Evolutionary conservation across 441 rosid species (phyloP), one percentile per base, ranked within the genome.

Genomic region (Pelargonium citronellum): DNA sequence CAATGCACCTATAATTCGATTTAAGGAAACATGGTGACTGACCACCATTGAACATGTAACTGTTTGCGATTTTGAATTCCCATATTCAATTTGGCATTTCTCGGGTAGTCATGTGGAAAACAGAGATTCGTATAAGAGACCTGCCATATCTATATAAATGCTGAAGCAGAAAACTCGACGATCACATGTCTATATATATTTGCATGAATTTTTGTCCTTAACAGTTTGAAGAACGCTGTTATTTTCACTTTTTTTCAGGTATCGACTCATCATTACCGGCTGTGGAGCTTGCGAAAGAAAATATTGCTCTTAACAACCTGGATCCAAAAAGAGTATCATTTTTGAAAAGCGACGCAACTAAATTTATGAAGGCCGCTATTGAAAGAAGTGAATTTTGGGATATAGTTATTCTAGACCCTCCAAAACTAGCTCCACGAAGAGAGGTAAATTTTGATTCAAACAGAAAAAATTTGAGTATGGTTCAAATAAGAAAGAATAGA

Each of bases 321-420:
- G 90, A 93, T 81, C 89, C 90, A 20, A 77, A 49, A 69, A 88
- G 69, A 67, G 79, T 84, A 67, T 81, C 83, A n/a, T 89, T 93
- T 75, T 64, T 86, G 70, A 88, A 81, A 78, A 85, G 89, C 77
- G 97, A 93, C 70, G 91, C 86, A 44, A 81, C 87, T 53, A 87
- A 75, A 39, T 93, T 86, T 76, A 91, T 93, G 98, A 93, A 83
- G 87, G 80, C 65, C 43, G 96, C 97, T 62, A 72, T 88, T 73
- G 82, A 86, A 11, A 91, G 92, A 79, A 86, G 81, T 27, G 90
- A 91, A 76, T 80, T 83, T 7, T 91, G 98, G 97, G 98, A 91
- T 82, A 57, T 93, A 8, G 88, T 93, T 69, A 82, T 93, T 78
- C 78, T 93, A 69, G 97, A 93, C 81, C 98, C 98, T 73, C 98